phyloP scores from a whole-genome alignment of 2,329 filamentous ascomycete species.

The Colletotrichum falcatum region DNA sequence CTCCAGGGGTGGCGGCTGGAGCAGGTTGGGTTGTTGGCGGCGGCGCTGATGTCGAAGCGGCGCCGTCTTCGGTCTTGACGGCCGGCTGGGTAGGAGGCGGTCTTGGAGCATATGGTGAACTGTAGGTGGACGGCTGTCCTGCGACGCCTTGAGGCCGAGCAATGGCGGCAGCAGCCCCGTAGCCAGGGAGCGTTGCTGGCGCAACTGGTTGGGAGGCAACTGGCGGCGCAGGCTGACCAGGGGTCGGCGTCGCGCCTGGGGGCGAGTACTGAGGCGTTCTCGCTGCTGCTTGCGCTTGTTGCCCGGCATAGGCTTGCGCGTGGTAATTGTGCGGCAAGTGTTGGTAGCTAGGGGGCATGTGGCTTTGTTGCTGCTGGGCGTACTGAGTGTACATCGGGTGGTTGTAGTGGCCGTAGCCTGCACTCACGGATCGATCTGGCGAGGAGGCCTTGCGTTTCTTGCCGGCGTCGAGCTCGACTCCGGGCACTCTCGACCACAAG shows the following conservation, averaged over 20 bases:
- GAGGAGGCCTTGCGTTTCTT: slow-evolving; percentile 70
- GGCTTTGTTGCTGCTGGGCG: slow-evolving; percentile 46
- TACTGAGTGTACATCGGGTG: slow-evolving; percentile 47
- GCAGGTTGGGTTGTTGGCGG: slow-evolving; percentile 27
- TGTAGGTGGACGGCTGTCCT: slow-evolving; percentile 46
- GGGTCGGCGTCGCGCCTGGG: slow-evolving; percentile 32
- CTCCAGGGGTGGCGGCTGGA: slow-evolving; percentile 28
- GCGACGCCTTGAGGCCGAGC: slow-evolving; percentile 43
- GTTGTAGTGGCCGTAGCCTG: slow-evolving; percentile 48
- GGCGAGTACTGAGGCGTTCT: slow-evolving; percentile 41
- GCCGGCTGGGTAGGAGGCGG: slow-evolving; percentile 43
- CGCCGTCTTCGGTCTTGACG: slow-evolving; percentile 42
- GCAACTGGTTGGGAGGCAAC: slow-evolving; percentile 45
- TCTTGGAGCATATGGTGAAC: slow-evolving; percentile 48
- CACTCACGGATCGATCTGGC: slow-evolving; percentile 60
- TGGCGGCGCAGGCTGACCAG: slow-evolving; percentile 41
- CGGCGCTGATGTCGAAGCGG: slow-evolving; percentile 29
- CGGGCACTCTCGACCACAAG: slow-evolving; percentile 68
- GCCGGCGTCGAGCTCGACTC: slow-evolving; percentile 69
- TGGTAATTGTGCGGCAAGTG: slow-evolving; percentile 52
- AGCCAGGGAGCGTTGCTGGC: slow-evolving; percentile 45
- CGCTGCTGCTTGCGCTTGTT: slow-evolving; percentile 36
- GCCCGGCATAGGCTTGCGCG: slow-evolving; percentile 47
- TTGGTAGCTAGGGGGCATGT: slow-evolving; percentile 52
- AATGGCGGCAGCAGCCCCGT: slow-evolving; percentile 42